Evolutionary conservation across 306 rosid genomes (phyloP).

Genomic region (Prunus fruticosa): DNA sequence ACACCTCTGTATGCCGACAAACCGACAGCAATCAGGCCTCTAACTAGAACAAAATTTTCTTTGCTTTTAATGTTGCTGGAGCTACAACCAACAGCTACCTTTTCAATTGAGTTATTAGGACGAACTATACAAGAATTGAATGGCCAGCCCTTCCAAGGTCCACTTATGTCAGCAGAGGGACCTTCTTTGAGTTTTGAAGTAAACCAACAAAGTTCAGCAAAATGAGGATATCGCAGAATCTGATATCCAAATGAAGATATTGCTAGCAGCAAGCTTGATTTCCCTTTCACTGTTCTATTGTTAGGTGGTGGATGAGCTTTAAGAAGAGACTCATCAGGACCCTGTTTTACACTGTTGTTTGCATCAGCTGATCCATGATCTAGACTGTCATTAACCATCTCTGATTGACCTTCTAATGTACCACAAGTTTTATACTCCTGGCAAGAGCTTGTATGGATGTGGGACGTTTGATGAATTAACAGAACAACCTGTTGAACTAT

Average conservation of each 20-base stretch:
- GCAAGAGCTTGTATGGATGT: constrained; percentile 29
- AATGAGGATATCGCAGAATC: constrained; percentile 85
- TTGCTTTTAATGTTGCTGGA: constrained; percentile 48
- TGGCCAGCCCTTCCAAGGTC: constrained; percentile 99
- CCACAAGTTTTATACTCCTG: constrained; percentile 28
- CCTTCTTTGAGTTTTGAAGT: constrained; percentile 90
- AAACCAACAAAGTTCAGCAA: constrained; percentile 97
- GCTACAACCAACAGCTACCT: constrained; percentile 41
- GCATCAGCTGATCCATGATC: constrained; percentile 32
- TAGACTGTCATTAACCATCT: constrained; percentile 25
- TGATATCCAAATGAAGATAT: constrained; percentile 90
- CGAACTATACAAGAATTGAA: constrained; percentile 87
- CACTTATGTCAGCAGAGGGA: constrained; percentile 78
- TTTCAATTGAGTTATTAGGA: constrained; percentile 50
- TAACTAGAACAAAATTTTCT: constrained; percentile 64
- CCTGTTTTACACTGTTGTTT: constrained; percentile 27
- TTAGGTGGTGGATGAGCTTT: constrained; percentile 47
- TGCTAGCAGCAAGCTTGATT: constrained; percentile 64
- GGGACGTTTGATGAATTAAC: constrained; percentile 72
- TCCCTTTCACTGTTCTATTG: constrained; percentile 59
- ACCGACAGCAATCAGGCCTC: constrained; percentile 88
- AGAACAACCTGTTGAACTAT: constrained; percentile 64
- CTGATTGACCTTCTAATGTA: constrained; percentile 27
- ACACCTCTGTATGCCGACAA: constrained; percentile 82
- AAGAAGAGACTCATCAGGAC: constrained; percentile 36